Evolutionary conservation across 768 basidiomycete species (phyloP).

Genomic region (Pleurotus salmoneostramineus): DNA sequence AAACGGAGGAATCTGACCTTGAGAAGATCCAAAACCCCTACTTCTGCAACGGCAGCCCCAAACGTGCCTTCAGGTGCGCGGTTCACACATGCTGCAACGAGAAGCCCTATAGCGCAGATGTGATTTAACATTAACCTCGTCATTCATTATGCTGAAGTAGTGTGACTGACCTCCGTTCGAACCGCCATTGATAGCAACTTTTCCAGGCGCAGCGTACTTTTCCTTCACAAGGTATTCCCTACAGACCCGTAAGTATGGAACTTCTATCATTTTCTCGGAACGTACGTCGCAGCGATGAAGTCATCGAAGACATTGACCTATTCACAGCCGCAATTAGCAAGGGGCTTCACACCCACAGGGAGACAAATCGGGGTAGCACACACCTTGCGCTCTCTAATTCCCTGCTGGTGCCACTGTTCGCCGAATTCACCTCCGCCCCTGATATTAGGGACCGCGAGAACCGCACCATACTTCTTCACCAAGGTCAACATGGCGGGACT

Average conservation of each 20-base stretch:
- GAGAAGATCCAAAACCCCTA: constrained; percentile 77
- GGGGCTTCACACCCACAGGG: background rate
- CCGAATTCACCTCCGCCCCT: constrained; percentile 79
- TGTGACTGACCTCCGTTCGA: constrained; percentile 68
- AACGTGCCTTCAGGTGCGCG: constrained; percentile 72
- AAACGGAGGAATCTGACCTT: constrained; percentile 41
- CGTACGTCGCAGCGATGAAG: constrained; percentile 78
- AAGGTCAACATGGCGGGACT: constrained; percentile 69
- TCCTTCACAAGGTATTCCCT: constrained; percentile 73
- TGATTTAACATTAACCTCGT: background rate
- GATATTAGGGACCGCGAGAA: constrained; percentile 58
- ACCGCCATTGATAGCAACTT: constrained; percentile 73
- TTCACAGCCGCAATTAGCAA: constrained; percentile 7
- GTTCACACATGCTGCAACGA: constrained; percentile 83
- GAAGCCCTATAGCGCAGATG: constrained; percentile 43
- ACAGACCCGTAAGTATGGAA: background rate
- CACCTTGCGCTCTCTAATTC: constrained; percentile 68
- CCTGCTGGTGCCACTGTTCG: constrained; percentile 80
- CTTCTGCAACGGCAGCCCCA: constrained; percentile 78
- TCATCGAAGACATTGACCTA: constrained; percentile 78
- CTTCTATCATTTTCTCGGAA: constrained; percentile 7
- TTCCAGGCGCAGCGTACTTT: constrained; percentile 63
- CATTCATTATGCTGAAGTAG: background rate
- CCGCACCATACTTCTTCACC: constrained; percentile 63
- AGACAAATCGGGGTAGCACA: constrained; percentile 1